Evolutionary conservation across 176 grass and related monocot species (phyloP), one percentile per base, ranked within the genome.

Genomic region (Ananas comosus): DNA sequence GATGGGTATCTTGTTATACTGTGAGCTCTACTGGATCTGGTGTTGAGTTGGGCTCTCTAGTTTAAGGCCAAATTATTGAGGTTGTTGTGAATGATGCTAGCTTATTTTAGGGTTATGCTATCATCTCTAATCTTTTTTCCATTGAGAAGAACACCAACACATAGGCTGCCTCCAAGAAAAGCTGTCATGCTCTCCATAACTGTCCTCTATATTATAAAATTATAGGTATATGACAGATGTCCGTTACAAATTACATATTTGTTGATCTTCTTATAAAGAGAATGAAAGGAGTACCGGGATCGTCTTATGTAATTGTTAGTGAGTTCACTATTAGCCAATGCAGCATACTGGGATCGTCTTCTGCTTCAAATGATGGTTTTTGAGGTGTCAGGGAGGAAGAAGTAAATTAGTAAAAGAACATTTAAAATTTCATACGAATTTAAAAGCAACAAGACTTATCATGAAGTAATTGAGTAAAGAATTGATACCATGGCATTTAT

Each of bases 51-150:
- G 89, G 95, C 54, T 99, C 54, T 99, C 95, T 48, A 99, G 48
- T 85, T 87, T 80, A 99, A 99, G 33, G 83, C 87, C 3, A 99
- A 54, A 65, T 82, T 86, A 42, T 91, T 72, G 28, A 84, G 74
- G 33, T 42, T 6, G 68, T 91, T 23, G 22, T 81, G 76, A 72
- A 76, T 22, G 66, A 99, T 91, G 53, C 90, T 87, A 67, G 74
- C 80, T 68, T 99, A 87, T 64, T 81, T 65, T 69, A 99, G 74
- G 9, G 89, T 94, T 73, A 83, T 83, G 58, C 51, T 78, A 73
- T 94, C 95, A 80, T 99, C 95, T 79, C 82, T 87, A 71, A 94
- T 82, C 82, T 91, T 99, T 70, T 88, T 93, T 67, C 95, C 95
- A 22, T 94, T 87, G 24, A 88, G 81, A 72, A 90, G 77, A 67